Conservation (phyloP, 352 stramenopile species). For the Phytophthora pinifolia region DNA sequence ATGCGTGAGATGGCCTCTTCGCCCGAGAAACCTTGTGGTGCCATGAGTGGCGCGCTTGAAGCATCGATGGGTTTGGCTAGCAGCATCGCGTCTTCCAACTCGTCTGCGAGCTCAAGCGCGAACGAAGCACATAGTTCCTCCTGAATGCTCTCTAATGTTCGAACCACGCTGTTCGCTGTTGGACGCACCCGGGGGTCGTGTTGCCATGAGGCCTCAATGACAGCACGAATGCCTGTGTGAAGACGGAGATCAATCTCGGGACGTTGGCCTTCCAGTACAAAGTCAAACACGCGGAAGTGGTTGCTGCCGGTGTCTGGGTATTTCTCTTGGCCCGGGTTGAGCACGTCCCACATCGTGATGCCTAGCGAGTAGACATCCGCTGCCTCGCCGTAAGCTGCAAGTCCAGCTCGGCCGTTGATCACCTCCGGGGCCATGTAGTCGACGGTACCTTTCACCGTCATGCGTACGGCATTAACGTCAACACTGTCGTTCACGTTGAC, state of each 20-base stretch:
- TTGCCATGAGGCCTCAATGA: conserved; percentile 53
- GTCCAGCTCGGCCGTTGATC: conserved; percentile 57
- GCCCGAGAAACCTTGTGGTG: conserved; percentile 40
- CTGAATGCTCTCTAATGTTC: conserved; percentile 44
- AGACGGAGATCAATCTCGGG: conserved; percentile 40
- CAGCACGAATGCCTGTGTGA: conserved; percentile 33
- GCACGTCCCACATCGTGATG: conserved; percentile 77
- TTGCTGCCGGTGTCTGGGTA: conserved; percentile 48
- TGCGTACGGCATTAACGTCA: conserved; percentile 31
- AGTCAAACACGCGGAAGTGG: conserved; percentile 59
- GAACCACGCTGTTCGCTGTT: conserved; percentile 49
- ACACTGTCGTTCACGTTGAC: conserved; percentile 10
- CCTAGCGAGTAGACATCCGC: conserved; percentile 75
- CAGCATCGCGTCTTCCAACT: conserved; percentile 40
- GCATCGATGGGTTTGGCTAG: conserved; percentile 34
- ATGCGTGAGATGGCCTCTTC: conserved; percentile 43
- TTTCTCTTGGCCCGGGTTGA: conserved; percentile 55
- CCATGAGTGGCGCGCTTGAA: conserved; percentile 23
- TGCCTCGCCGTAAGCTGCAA: conserved; percentile 57
- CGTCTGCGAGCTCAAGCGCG: conserved; percentile 40
- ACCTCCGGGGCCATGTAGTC: conserved; percentile 83
- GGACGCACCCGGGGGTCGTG: conserved; percentile 39
- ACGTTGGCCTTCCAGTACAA: conserved; percentile 48
- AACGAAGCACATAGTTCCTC: conserved; percentile 45
- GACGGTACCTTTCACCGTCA: conserved; percentile 70